phyloP scores from a whole-genome alignment of 1,139 yeast genomes.

The Zhuliangozyma blackwelliae region DNA sequence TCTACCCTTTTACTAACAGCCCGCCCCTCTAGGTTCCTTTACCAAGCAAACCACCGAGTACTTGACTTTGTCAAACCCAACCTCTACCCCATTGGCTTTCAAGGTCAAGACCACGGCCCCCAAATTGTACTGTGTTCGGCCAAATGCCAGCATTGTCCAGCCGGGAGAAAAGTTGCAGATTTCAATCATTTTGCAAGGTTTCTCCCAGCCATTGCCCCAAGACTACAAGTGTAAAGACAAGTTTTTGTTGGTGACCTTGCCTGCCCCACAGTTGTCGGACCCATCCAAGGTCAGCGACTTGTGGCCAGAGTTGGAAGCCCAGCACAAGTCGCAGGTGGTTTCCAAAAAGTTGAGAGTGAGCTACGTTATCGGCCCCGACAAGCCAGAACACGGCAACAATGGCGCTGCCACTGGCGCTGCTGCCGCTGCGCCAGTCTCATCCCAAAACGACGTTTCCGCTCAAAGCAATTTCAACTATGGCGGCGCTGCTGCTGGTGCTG shows the following conservation, averaged over 20 bases:
- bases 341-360: conserved; percentile 79
- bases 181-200: conserved; percentile 81
- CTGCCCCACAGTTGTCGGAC: conserved; percentile 60
- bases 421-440: conserved; percentile 3
- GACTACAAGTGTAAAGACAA: conserved; percentile 85
- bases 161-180: conserved; percentile 75
- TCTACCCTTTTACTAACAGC: conserved; percentile 8
- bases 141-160: conserved; percentile 77
- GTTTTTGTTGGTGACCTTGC: conserved; percentile 82
- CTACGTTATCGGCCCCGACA: conserved; percentile 40
- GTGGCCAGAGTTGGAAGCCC: conserved; percentile 70
- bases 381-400: conserved; percentile 11
- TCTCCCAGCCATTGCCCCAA: conserved; percentile 66
- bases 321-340: conserved; percentile 53
- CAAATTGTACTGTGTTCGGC: conserved; percentile 91
- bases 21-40: conserved; percentile 50
- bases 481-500: conserved; percentile 9
- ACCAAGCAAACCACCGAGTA: conserved; percentile 68
- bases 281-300: conserved; percentile 56
- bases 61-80: conserved; percentile 63
- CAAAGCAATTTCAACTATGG: conserved; percentile 6
- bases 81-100: conserved; percentile 67
- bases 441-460: too few species aligned
- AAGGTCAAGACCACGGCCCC: conserved; percentile 99
- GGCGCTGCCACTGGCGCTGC: conserved; percentile 10